These are phyloP conservation scores for Tritrichomonas foetus DNA, from an alignment of 208 protist species.

Conservation along the genomic window DNA sequence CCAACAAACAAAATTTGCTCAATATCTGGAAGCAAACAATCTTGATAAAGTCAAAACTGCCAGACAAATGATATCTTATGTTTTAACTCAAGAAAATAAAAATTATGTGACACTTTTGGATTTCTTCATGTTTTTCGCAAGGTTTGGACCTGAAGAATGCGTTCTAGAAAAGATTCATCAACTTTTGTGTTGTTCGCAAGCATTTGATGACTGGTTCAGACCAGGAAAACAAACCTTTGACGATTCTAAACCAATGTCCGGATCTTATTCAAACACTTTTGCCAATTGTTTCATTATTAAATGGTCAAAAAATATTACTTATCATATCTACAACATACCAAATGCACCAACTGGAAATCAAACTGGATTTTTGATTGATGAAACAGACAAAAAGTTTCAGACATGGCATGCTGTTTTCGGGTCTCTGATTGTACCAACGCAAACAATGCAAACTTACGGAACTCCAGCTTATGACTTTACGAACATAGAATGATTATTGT, in stretches of 20 bases:
- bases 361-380: neutral
- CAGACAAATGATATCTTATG: neutral
- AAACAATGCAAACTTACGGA: too few species aligned
- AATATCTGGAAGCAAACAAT: neutral
- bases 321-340: neutral
- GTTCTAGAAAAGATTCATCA: slow-evolving; percentile 30
- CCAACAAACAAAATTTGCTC: neutral
- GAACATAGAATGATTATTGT: too few species aligned
- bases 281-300: slow-evolving; percentile 32
- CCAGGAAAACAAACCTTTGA: neutral
- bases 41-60: neutral
- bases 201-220: neutral
- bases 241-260: neutral
- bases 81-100: neutral
- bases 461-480: too few species aligned
- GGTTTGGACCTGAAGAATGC: neutral
- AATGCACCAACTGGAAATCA: too few species aligned
- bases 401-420: slow-evolving; percentile 6
- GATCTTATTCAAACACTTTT: slow-evolving; percentile 24
- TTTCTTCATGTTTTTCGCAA: neutral
- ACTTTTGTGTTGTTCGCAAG: slow-evolving; percentile 5
- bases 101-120: neutral
- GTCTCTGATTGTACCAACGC: neutral
- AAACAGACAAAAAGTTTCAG: neutral
- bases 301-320: neutral